These are phyloP conservation scores for Gloeopeniophorella convolvens DNA, from an alignment of 768 basidiomycete species.

Conservation along the genomic window DNA sequence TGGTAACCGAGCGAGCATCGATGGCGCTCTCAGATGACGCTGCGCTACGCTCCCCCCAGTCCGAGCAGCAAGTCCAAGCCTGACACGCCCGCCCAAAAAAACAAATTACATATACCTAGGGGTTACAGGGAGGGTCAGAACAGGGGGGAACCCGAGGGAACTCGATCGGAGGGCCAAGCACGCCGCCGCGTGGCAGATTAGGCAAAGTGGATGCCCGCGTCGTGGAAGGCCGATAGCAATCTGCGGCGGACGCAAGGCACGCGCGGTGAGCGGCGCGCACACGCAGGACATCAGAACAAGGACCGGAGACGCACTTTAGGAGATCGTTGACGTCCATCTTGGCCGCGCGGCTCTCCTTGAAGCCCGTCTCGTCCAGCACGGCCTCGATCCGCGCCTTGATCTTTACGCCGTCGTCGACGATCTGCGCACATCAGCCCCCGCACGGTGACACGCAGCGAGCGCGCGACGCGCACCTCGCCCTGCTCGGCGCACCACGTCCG, in stretches of 20 bases:
- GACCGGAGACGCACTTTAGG: slow-evolving; percentile 8
- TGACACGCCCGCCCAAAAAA: no score
- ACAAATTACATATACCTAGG: no score
- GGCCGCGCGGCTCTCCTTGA: slow-evolving; percentile 18
- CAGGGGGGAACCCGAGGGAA: neutral
- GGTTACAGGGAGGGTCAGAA: neutral
- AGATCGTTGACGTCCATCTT: slow-evolving; percentile 22
- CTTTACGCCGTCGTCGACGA: slow-evolving; percentile 14
- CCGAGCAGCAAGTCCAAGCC: no score
- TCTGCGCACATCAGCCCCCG: no score
- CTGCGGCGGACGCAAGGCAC: no score
- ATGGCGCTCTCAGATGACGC: no score
- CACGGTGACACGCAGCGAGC: neutral
- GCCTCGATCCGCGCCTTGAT: slow-evolving; percentile 17
- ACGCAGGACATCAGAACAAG: neutral
- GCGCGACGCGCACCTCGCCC: slow-evolving; percentile 44
- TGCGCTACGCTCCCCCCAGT: no score
- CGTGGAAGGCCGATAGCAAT: slow-evolving; percentile 18
- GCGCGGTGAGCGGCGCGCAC: no score
- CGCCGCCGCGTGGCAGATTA: neutral
- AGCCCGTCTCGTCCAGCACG: slow-evolving; percentile 19
- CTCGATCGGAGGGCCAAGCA: neutral
- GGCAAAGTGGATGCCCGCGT: slow-evolving; percentile 18
- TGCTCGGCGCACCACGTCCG: slow-evolving; percentile 87
- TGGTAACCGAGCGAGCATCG: no score